Percentiles rank a stretch among this genome's conserved stretches.
These are phyloP conservation scores for Cryomyces minteri DNA, from an alignment of 495 filamentous ascomycete species.

Conservation along the genomic window DNA sequence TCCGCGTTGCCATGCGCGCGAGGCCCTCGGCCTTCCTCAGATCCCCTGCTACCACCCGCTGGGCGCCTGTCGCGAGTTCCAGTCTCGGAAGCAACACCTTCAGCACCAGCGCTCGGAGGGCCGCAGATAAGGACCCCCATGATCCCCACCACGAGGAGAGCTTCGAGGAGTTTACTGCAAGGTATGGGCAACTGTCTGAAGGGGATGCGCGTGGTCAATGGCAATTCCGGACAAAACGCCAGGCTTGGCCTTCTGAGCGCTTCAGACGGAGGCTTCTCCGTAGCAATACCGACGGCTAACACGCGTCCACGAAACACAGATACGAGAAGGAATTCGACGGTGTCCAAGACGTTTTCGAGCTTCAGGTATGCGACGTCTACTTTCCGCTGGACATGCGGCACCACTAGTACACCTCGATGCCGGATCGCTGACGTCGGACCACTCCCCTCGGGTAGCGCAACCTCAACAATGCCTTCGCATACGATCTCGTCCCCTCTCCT, in stretches of 20 bases:
- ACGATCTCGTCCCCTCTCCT: slow-evolving; percentile 94
- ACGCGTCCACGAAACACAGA: slow-evolving; percentile 26
- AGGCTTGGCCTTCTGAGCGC: background rate
- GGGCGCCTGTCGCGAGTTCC: background rate
- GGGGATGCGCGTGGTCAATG: background rate
- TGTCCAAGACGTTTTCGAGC: slow-evolving; percentile 98
- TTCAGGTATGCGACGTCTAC: slow-evolving; percentile 54
- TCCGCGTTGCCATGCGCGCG: slow-evolving; percentile 8
- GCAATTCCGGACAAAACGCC: no score
- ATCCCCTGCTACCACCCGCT: background rate
- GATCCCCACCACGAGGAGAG: slow-evolving; percentile 65
- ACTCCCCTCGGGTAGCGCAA: slow-evolving; percentile 48
- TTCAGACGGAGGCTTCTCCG: background rate
- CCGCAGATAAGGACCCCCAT: slow-evolving; percentile 9
- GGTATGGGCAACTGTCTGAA: slow-evolving; percentile 38
- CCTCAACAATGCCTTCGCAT: slow-evolving; percentile 99
- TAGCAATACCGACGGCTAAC: background rate
- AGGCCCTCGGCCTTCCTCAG: slow-evolving; percentile 2
- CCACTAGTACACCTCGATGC: no score
- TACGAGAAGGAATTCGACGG: slow-evolving; percentile 98
- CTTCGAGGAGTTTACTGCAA: slow-evolving; percentile 96
- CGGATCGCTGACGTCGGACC: background rate
- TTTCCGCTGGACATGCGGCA: background rate
- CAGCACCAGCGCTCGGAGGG: slow-evolving; percentile 8
- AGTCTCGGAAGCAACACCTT: slow-evolving; percentile 5